These are phyloP conservation scores for Rubroshorea leprosula DNA, from an alignment of 345 rosid genomes.

Conservation along the genomic window DNA sequence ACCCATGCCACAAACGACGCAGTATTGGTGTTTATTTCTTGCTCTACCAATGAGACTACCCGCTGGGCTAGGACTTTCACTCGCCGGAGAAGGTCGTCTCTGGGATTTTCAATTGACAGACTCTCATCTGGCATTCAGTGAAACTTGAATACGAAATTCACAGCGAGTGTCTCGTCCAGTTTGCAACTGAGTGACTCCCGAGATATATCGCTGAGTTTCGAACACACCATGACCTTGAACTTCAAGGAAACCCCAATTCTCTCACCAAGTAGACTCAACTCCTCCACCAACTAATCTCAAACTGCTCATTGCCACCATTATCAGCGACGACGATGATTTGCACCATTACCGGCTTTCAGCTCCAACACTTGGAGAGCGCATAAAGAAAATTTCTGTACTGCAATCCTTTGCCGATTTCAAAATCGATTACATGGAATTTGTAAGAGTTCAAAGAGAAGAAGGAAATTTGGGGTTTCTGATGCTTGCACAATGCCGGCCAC, in stretches of 20 bases:
- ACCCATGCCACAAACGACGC: constrained; percentile 62
- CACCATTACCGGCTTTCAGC: constrained; percentile 27
- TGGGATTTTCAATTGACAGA: constrained; percentile 74
- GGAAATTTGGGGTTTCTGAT: too few species aligned
- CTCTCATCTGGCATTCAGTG: constrained; percentile 82
- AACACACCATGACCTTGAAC: constrained; percentile 38
- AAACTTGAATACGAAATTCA: constrained; percentile 77
- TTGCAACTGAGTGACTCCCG: constrained; percentile 69
- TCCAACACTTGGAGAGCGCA: constrained; percentile 53
- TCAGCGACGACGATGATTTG: constrained; percentile 70
- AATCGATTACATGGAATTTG: constrained; percentile 69
- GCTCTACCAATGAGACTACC: constrained; percentile 75
- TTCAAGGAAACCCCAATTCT: constrained; percentile 41
- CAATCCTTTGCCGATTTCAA: constrained; percentile 72
- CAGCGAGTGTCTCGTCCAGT: constrained; percentile 58
- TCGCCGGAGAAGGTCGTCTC: constrained; percentile 89
- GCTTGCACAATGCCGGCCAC: too few species aligned
- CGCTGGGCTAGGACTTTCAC: constrained; percentile 67
- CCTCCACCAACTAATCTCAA: constrained; percentile 40
- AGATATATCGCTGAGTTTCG: constrained; percentile 42
- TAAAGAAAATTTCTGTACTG: constrained; percentile 65
- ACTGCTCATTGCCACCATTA: constrained; percentile 39
- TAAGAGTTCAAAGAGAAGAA: too few species aligned
- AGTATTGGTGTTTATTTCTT: constrained; percentile 64
- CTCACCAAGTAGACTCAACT: constrained; percentile 36